Percentiles rank a stretch among this genome's conserved stretches.
Evolutionary conservation across 225 moss, liverwort and hornwort genomes (phyloP).

Genomic region (Polytrichum formosum): DNA sequence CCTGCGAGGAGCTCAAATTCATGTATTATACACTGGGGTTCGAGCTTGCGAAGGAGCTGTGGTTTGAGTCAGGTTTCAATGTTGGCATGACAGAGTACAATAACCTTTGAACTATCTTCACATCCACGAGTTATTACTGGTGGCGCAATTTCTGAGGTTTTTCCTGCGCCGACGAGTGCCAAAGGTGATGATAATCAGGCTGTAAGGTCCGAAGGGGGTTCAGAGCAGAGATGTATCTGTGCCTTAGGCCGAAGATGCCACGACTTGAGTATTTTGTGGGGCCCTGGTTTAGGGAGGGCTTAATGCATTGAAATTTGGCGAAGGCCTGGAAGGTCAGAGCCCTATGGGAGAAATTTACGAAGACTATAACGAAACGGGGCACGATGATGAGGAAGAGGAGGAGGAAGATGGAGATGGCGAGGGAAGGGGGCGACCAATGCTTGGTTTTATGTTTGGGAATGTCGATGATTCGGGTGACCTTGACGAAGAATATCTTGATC

Average conservation of each 20-base stretch:
- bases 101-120: too few relatives aligned
- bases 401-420: constrained; percentile 64
- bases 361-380: constrained; percentile 58
- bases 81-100: too few relatives aligned
- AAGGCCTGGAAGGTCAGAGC: constrained; percentile 22
- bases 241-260: background rate
- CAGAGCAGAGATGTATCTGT: background rate
- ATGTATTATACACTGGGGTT: too few relatives aligned
- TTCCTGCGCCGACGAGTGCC: too few relatives aligned
- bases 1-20: too few relatives aligned
- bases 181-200: background rate
- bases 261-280: background rate
- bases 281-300: background rate
- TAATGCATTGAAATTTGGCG: constrained; percentile 13
- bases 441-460: constrained; percentile 99
- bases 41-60: too few relatives aligned
- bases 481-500: constrained; percentile 97
- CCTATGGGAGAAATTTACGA: constrained; percentile 47
- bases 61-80: too few relatives aligned
- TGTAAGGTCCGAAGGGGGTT: background rate
- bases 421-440: constrained; percentile 56
- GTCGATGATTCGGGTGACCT: constrained; percentile 94
- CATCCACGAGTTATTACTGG: too few relatives aligned
- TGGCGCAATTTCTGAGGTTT: too few relatives aligned
- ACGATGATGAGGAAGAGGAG: constrained; percentile 62